A percentile compares a stretch with the other conserved stretches of the same genome.
These are phyloP conservation scores for Cicer arietinum DNA, from an alignment of 306 rosid genomes.

Conservation along the genomic window DNA sequence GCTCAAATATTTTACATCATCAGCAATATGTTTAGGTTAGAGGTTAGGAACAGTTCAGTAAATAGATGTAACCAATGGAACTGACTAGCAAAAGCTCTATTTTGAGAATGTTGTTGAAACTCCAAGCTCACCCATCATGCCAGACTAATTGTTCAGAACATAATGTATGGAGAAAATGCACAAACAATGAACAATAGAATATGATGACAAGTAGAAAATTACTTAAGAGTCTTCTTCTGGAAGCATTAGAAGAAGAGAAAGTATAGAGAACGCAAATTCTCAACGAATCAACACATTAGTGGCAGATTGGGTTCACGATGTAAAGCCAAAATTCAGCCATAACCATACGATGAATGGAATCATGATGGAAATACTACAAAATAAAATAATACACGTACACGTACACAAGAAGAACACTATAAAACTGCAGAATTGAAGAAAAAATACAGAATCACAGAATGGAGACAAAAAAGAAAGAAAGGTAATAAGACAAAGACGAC, in stretches of 20 bases:
- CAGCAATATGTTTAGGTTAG: background rate
- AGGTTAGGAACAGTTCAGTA: background rate
- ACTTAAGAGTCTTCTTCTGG: background rate
- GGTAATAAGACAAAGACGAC: background rate
- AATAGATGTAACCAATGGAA: background rate
- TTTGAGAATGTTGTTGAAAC: background rate
- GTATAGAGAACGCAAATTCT: background rate
- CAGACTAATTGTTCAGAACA: background rate
- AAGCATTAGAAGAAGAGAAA: background rate
- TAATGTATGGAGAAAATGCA: background rate
- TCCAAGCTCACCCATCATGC: background rate
- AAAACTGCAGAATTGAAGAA: no score
- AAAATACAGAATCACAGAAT: background rate
- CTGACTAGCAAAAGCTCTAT: constrained; percentile 1
- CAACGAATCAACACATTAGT: constrained; percentile 5
- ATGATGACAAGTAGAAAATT: background rate
- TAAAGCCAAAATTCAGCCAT: background rate
- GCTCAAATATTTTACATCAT: constrained; percentile 1
- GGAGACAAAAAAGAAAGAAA: background rate
- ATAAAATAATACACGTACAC: background rate
- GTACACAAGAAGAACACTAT: no score
- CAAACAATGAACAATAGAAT: background rate
- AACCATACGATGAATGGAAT: background rate
- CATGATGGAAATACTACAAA: background rate
- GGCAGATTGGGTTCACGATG: background rate